Percentiles rank a stretch among this genome's conserved stretches.
phyloP scores from a whole-genome alignment of 768 basidiomycete genomes.

The Boletus sp. region DNA sequence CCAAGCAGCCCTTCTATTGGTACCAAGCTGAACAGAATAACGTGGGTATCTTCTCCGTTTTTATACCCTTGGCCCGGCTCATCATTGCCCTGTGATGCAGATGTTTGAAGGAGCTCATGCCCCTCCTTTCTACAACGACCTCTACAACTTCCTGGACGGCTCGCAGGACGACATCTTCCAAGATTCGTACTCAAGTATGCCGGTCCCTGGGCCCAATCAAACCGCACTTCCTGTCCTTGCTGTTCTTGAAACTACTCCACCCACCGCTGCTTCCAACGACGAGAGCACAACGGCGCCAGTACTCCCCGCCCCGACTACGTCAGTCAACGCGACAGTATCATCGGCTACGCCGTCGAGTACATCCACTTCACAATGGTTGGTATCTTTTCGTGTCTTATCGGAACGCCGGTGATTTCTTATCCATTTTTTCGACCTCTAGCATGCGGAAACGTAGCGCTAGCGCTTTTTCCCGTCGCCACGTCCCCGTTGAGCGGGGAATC shows the following conservation, averaged over 20 bases:
- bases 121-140: conserved; percentile 64
- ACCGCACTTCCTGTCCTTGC: conserved; percentile 22
- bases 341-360: background rate
- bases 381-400: background rate
- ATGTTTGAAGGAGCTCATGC: conserved; percentile 62
- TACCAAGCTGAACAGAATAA: conserved; percentile 60
- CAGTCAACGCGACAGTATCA: background rate
- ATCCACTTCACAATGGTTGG: conserved; percentile 14
- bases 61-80: background rate
- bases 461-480: conserved; percentile 8
- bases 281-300: background rate
- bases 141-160: conserved; percentile 71
- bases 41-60: conserved; percentile 32
- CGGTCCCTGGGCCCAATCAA: conserved; percentile 41
- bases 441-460: background rate
- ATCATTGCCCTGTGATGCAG: conserved; percentile 28
- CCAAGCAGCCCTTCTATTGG: conserved; percentile 72
- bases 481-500: background rate
- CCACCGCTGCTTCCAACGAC: background rate
- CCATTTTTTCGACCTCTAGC: background rate
- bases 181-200: conserved; percentile 48
- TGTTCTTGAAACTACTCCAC: background rate
- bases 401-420: background rate
- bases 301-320: background rate
- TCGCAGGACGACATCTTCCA: conserved; percentile 72